A percentile compares a stretch with the other conserved stretches of the same genome.
Evolutionary conservation across 2,329 filamentous ascomycete genomes (phyloP).

Genomic region (Ilyonectria mors-panacis): DNA sequence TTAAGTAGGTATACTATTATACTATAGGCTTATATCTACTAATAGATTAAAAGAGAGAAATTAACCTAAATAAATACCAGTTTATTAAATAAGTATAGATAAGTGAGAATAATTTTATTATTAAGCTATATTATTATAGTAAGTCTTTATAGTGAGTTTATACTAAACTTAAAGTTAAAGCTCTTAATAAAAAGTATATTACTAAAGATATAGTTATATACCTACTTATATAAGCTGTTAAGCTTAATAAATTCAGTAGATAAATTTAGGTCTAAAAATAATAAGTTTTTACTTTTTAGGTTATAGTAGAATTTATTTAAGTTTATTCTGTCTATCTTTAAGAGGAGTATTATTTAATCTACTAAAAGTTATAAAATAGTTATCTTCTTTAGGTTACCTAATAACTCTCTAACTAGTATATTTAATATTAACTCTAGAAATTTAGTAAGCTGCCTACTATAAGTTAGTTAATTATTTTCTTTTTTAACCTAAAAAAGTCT

Average conservation of each 20-base stretch:
- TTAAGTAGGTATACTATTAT: neutral
- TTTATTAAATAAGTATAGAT: neutral
- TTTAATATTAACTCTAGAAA: neutral
- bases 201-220: neutral
- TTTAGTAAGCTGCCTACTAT: neutral
- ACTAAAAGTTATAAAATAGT: neutral
- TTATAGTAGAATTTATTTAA: neutral
- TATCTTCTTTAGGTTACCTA: neutral
- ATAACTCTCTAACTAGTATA: neutral
- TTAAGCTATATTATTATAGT: neutral
- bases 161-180: neutral
- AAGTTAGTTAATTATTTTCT: neutral
- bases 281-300: neutral
- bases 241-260: neutral
- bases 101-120: neutral
- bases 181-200: too few species aligned
- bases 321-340: neutral
- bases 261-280: neutral
- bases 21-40: neutral
- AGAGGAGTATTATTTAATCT: neutral
- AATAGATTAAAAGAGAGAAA: neutral
- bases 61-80: neutral
- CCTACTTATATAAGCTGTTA: neutral
- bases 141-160: neutral
- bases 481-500: too few species aligned